These are phyloP conservation scores for Erodium texanum DNA, from an alignment of 441 rosid species.

Conservation along the genomic window DNA sequence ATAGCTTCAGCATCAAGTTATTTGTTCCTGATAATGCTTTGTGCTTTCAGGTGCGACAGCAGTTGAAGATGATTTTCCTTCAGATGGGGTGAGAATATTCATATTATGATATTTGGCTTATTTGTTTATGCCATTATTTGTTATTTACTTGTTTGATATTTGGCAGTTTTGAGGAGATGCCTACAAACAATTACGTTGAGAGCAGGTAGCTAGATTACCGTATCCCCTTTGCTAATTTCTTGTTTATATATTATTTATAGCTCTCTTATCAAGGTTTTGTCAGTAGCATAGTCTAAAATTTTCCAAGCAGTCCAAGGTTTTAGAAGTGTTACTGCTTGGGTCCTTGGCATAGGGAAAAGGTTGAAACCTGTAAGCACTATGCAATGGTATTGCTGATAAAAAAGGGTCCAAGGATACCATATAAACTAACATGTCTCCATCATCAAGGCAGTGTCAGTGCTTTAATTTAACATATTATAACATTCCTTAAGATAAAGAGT, in stretches of 20 bases:
- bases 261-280: background rate
- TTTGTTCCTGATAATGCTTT: conserved; percentile 2
- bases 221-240: background rate
- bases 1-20: background rate
- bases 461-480: background rate
- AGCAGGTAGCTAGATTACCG: conserved; percentile 55
- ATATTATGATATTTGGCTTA: background rate
- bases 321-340: background rate
- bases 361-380: too few species aligned
- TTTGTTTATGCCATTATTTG: conserved; percentile 2
- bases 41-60: conserved; percentile 56
- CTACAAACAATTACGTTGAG: conserved; percentile 85
- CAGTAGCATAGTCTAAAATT: background rate
- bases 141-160: conserved; percentile 14
- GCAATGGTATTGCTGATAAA: background rate
- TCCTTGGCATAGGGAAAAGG: background rate
- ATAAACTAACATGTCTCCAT: background rate
- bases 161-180: conserved; percentile 93
- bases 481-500: background rate
- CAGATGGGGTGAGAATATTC: conserved; percentile 58
- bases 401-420: background rate
- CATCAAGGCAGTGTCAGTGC: background rate
- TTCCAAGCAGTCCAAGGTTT: background rate
- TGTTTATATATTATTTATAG: conserved; percentile 2
- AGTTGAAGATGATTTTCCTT: conserved; percentile 68